phyloP scores from a whole-genome alignment of 768 basidiomycete genomes.

The Termitomyces sp. region DNA sequence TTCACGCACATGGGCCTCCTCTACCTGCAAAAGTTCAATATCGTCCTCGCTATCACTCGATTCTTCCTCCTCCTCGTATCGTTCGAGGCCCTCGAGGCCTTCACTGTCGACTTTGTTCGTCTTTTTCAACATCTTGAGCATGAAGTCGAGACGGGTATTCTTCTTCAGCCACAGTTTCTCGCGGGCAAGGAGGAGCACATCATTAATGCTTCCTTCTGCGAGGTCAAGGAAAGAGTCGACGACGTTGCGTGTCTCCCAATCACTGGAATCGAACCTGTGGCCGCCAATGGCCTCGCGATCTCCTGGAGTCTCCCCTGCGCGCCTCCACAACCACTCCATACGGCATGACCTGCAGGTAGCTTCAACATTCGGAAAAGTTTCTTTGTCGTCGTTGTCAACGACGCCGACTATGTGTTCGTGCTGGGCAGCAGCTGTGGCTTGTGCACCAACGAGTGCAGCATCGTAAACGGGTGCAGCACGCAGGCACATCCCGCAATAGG shows the following conservation, averaged over 20 bases:
- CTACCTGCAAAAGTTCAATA: slow-evolving; percentile 36
- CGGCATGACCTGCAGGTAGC: slow-evolving; percentile 70
- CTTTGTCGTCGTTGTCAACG: slow-evolving; percentile 71
- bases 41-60: slow-evolving; percentile 46
- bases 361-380: slow-evolving; percentile 60
- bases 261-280: slow-evolving; percentile 30
- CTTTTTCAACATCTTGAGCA: slow-evolving; percentile 37
- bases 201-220: slow-evolving; percentile 62
- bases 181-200: slow-evolving; percentile 57
- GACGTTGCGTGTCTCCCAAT: slow-evolving; percentile 67
- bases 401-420: slow-evolving; percentile 38
- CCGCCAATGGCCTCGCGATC: slow-evolving; percentile 62
- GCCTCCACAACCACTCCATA: slow-evolving; percentile 60
- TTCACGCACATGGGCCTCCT: slow-evolving; percentile 40
- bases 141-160: slow-evolving; percentile 61
- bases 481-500: slow-evolving; percentile 68
- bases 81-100: slow-evolving; percentile 10
- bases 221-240: slow-evolving; percentile 73
- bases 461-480: slow-evolving; percentile 53
- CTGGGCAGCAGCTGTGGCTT: slow-evolving; percentile 14
- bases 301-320: slow-evolving; percentile 40
- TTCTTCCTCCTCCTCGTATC: slow-evolving; percentile 29
- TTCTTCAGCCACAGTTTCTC: slow-evolving; percentile 71
- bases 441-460: slow-evolving; percentile 9
- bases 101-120: slow-evolving; percentile 23